These are phyloP conservation scores for Phoenix dactylifera DNA, from an alignment of 176 grass and related monocot genomes.

Conservation along the genomic window DNA sequence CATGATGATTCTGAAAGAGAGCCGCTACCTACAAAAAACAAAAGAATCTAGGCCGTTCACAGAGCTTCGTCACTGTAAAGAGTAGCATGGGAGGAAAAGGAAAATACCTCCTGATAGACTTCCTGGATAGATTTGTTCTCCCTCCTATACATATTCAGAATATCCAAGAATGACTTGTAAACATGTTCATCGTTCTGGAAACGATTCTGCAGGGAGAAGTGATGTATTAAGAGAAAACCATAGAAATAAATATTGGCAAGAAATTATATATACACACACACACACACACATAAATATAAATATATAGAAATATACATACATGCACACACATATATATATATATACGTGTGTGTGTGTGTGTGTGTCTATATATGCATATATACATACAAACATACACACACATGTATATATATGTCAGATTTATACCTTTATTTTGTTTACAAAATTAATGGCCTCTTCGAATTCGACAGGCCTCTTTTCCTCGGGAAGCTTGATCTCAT, in stretches of 20 bases:
- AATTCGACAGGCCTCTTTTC: constrained; percentile 22
- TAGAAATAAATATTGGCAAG: no score
- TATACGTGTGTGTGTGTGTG: no score
- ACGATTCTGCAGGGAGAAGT: constrained; percentile 24
- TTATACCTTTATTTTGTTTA: constrained; percentile 33
- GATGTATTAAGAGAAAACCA: not conserved
- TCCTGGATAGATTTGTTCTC: constrained; percentile 26
- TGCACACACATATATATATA: no score
- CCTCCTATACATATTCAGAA: constrained; percentile 33
- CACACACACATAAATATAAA: no score
- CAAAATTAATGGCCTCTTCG: constrained; percentile 29
- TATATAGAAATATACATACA: no score
- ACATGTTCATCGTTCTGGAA: constrained; percentile 22
- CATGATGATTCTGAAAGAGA: constrained; percentile 28
- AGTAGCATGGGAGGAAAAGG: not conserved
- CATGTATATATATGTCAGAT: no score
- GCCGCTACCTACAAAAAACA: constrained; percentile 22
- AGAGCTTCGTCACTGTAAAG: not conserved
- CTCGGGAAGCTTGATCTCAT: constrained; percentile 29
- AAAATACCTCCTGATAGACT: constrained; percentile 33
- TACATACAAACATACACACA: no score
- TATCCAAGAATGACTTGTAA: constrained; percentile 28
- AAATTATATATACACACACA: no score
- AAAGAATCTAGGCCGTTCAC: not conserved
- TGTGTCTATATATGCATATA: no score